Percentiles rank a stretch among this genome's conserved stretches.
These are phyloP conservation scores for Cyberlindnera xishuangbannaensis DNA, from an alignment of 805 yeast species.

Conservation along the genomic window DNA sequence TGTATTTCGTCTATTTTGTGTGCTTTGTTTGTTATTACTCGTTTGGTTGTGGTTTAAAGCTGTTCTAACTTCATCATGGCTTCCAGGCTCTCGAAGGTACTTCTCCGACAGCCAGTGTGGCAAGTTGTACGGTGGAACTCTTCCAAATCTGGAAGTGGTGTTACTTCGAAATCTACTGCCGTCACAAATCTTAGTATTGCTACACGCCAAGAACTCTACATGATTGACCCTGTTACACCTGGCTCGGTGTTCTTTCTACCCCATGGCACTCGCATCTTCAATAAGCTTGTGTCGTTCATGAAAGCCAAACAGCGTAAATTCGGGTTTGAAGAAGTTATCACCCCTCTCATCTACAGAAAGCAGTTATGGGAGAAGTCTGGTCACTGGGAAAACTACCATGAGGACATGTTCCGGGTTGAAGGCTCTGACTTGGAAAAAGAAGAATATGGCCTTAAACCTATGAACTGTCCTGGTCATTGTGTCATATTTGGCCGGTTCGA, in stretches of 20 bases:
- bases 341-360: slow-evolving; percentile 83
- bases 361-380: slow-evolving; percentile 88
- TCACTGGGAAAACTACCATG: slow-evolving; percentile 92
- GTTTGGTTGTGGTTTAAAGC: too few relatives aligned
- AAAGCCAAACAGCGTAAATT: slow-evolving; percentile 71
- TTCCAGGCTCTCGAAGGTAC: too few relatives aligned
- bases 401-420: slow-evolving; percentile 88
- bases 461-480: slow-evolving; percentile 97
- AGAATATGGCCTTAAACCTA: slow-evolving; percentile 82
- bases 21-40: too few relatives aligned
- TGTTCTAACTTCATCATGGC: too few relatives aligned
- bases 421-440: slow-evolving; percentile 42
- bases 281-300: slow-evolving; percentile 76
- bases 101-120: too few relatives aligned
- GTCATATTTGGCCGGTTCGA: slow-evolving; percentile 69
- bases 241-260: slow-evolving; percentile 92
- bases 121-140: too few relatives aligned
- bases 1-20: too few relatives aligned
- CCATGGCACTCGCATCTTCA: slow-evolving; percentile 84
- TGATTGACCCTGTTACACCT: slow-evolving; percentile 78
- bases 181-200: slow-evolving; percentile 23
- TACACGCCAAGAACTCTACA: slow-evolving; percentile 63
- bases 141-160: too few relatives aligned
- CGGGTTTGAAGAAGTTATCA: slow-evolving; percentile 88
- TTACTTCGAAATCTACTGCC: too few relatives aligned